Evolutionary conservation across 306 rosid genomes (phyloP).

Genomic region (Glycyrrhiza uralensis): DNA sequence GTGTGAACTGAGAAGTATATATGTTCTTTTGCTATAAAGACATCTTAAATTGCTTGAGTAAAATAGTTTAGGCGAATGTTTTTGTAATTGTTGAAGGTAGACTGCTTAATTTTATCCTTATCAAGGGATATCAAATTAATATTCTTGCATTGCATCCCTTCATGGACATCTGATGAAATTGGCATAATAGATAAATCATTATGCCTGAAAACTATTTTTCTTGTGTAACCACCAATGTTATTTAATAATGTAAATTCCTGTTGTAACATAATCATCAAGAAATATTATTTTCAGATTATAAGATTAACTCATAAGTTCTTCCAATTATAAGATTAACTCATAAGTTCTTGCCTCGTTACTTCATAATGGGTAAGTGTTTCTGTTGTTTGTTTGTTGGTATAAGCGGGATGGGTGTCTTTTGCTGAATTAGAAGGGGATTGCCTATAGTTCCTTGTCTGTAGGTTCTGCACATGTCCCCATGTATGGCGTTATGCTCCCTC

Average conservation of each 20-base stretch:
- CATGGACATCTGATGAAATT: not conserved
- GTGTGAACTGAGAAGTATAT: constrained; percentile 2
- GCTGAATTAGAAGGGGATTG: not conserved
- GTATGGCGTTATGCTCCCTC: not conserved
- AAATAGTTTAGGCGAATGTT: not conserved
- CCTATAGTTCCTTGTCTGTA: not conserved
- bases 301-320: not conserved
- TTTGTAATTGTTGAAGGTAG: not conserved
- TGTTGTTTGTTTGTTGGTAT: not conserved
- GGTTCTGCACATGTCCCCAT: not conserved
- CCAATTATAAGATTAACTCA: not conserved
- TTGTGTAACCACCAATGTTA: too few species aligned
- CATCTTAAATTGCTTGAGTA: not conserved
- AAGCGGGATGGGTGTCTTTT: not conserved
- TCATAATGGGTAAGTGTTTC: not conserved
- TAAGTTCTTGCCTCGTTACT: not conserved
- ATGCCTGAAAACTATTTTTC: not conserved
- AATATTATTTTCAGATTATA: not conserved
- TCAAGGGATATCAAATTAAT: not conserved
- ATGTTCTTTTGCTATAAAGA: not conserved
- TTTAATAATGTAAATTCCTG: not conserved
- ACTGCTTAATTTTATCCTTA: not conserved
- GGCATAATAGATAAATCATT: not conserved
- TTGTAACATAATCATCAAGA: not conserved
- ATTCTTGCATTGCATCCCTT: not conserved